Conservation (phyloP, 805 yeast genomes). For the Metschnikowia amazonensis region DNA sequence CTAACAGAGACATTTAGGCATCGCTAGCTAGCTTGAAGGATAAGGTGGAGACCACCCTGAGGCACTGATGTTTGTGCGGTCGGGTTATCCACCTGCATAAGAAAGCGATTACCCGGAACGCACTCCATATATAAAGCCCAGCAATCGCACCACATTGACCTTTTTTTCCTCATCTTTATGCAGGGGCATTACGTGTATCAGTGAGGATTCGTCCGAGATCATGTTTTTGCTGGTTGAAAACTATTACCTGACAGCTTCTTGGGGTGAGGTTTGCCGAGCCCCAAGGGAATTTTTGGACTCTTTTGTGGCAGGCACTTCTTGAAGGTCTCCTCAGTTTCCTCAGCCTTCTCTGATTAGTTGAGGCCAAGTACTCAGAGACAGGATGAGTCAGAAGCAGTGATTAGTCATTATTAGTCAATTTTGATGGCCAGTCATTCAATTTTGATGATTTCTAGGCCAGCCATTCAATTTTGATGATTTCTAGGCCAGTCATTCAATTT, state of each 20-base stretch:
- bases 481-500: too few species aligned
- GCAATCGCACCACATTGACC: constrained; percentile 3
- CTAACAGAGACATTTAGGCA: too few species aligned
- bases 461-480: too few species aligned
- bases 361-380: constrained; percentile 22
- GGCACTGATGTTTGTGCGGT: neutral
- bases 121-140: constrained; percentile 7
- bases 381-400: too few species aligned
- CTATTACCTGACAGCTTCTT: constrained; percentile 93
- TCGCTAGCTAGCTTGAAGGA: too few species aligned
- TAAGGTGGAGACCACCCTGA: neutral
- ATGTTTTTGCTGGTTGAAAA: constrained; percentile 99
- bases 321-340: constrained; percentile 23
- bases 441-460: too few species aligned
- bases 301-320: constrained; percentile 25
- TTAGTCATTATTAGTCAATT: too few species aligned
- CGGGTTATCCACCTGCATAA: neutral
- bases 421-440: too few species aligned
- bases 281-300: constrained; percentile 76
- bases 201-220: constrained; percentile 99
- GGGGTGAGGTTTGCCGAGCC: constrained; percentile 39
- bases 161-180: constrained; percentile 80
- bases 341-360: constrained; percentile 23
- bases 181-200: constrained; percentile 99
- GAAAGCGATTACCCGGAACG: constrained; percentile 15